Conservation (phyloP, 1,284 basidiomycete genomes). For the Takashimella tepidaria region DNA sequence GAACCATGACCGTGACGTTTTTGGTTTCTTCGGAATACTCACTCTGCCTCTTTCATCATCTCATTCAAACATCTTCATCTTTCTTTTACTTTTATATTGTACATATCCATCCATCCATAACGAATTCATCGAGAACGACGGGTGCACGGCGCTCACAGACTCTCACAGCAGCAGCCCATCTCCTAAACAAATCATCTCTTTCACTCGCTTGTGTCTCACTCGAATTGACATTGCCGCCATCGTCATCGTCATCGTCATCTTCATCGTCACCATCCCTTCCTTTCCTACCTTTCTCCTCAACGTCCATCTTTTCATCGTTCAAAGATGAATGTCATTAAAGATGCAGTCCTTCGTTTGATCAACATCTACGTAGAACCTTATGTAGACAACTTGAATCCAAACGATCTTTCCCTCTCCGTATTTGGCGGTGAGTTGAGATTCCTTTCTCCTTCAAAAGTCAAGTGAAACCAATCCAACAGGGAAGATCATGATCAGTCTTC, state of each 20-base stretch:
- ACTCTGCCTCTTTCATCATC: too few relatives aligned
- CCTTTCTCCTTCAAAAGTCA: not conserved
- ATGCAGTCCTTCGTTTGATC: conserved; percentile 55
- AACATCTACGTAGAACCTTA: conserved; percentile 92
- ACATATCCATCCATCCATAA: too few relatives aligned
- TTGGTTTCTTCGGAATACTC: too few relatives aligned
- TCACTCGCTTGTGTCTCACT: too few relatives aligned
- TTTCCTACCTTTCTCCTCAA: not conserved
- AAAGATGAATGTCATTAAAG: conserved; percentile 42
- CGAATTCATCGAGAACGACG: too few relatives aligned
- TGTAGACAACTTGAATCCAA: conserved; percentile 92
- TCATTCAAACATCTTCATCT: too few relatives aligned
- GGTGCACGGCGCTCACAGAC: too few relatives aligned
- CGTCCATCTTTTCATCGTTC: not conserved
- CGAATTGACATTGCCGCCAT: too few relatives aligned
- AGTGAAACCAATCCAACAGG: not conserved
- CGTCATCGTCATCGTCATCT: not conserved
- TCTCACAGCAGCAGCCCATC: too few relatives aligned
- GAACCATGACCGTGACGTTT: too few relatives aligned
- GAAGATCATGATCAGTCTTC: not conserved
- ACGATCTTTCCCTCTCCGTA: conserved; percentile 92
- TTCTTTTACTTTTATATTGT: too few relatives aligned
- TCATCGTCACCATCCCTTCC: not conserved
- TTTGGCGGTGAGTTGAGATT: conserved; percentile 62
- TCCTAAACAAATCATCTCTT: too few relatives aligned